phyloP scores from a whole-genome alignment of 2,329 filamentous ascomycete genomes.

The Penicillium freii region DNA sequence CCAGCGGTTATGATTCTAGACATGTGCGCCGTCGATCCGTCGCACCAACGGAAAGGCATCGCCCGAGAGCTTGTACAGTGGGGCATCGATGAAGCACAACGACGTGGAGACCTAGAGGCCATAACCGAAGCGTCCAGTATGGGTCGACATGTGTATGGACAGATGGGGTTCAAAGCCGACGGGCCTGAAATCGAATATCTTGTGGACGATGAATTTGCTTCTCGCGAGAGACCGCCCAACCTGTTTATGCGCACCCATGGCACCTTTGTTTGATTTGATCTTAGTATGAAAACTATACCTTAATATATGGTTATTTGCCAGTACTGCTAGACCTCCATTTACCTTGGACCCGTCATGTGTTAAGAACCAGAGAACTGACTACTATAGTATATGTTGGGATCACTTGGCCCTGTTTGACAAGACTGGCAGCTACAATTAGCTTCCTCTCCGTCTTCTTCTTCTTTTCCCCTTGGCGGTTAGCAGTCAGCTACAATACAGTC shows the following conservation, averaged over 20 bases:
- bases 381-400: neutral
- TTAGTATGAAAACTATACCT: neutral
- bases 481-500: no score
- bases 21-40: constrained; percentile 54
- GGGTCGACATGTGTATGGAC: constrained; percentile 50
- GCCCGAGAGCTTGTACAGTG: constrained; percentile 49
- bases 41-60: constrained; percentile 51
- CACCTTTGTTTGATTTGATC: neutral
- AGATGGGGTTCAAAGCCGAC: constrained; percentile 48
- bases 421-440: no score
- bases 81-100: constrained; percentile 33
- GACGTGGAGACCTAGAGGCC: constrained; percentile 47
- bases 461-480: no score
- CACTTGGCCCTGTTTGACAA: no score
- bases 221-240: constrained; percentile 41
- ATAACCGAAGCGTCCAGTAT: constrained; percentile 51
- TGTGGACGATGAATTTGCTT: constrained; percentile 46
- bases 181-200: constrained; percentile 45
- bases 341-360: neutral
- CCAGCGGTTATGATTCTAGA: constrained; percentile 51
- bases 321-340: neutral
- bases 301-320: neutral
- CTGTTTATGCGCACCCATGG: constrained; percentile 48
- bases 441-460: no score
- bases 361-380: neutral